phyloP scores from a whole-genome alignment of 179 eudicot species.

The Beta macrorhiza region DNA sequence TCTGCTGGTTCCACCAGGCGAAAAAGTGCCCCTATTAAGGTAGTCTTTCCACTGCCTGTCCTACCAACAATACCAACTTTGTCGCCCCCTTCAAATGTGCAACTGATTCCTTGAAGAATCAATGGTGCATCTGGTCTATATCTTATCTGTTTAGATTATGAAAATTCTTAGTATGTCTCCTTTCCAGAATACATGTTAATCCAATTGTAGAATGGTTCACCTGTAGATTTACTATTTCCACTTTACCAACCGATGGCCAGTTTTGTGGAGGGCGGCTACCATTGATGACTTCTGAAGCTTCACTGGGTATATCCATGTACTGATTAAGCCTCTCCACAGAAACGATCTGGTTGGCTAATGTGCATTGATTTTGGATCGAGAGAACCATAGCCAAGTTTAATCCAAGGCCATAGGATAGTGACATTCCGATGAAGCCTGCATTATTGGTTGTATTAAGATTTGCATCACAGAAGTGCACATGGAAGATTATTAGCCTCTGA shows the following conservation, averaged over 20 bases:
- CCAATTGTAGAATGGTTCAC: too few species aligned
- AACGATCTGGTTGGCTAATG: slow-evolving; percentile 56
- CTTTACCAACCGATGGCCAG: slow-evolving; percentile 69
- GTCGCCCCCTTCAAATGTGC: slow-evolving; percentile 77
- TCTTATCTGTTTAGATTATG: slow-evolving; percentile 48
- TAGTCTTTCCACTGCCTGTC: slow-evolving; percentile 84
- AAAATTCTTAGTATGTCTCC: not conserved
- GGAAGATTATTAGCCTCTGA: not conserved
- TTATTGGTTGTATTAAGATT: not conserved
- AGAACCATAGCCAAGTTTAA: slow-evolving; percentile 53
- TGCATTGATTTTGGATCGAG: slow-evolving; percentile 69
- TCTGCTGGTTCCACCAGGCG: slow-evolving; percentile 67
- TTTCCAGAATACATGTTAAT: too few species aligned
- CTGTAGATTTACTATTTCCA: slow-evolving; percentile 28
- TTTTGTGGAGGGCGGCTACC: slow-evolving; percentile 54
- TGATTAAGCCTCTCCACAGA: slow-evolving; percentile 80
- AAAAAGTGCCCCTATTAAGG: slow-evolving; percentile 72
- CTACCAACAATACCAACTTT: slow-evolving; percentile 86
- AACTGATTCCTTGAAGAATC: slow-evolving; percentile 66
- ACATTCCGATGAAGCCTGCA: slow-evolving; percentile 81
- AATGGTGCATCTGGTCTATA: slow-evolving; percentile 67
- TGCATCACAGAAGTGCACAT: not conserved
- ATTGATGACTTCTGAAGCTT: slow-evolving; percentile 68
- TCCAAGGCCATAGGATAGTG: slow-evolving; percentile 74
- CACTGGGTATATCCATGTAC: slow-evolving; percentile 74